Conservation (phyloP, 768 basidiomycete species). For the Grammothele lineata region DNA sequence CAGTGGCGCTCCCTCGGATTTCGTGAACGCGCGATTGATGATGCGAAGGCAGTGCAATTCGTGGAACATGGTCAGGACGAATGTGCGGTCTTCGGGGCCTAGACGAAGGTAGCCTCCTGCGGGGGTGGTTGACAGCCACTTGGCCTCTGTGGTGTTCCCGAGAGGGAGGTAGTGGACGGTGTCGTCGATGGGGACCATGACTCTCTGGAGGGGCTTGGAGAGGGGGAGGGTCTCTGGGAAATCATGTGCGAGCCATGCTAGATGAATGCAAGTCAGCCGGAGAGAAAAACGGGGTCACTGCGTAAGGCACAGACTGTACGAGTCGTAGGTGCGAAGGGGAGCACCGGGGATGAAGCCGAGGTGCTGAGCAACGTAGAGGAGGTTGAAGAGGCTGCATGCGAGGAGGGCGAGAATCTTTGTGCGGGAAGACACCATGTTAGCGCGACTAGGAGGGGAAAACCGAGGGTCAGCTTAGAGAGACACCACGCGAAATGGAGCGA, state of each 20-base stretch:
- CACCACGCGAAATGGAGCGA: too few relatives aligned
- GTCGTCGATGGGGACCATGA: conserved; percentile 27
- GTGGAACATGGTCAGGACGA: conserved; percentile 35
- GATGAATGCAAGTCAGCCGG: too few relatives aligned
- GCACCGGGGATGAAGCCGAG: too few relatives aligned
- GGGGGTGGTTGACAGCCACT: conserved; percentile 26
- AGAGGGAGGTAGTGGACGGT: conserved; percentile 26
- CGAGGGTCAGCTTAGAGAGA: not conserved
- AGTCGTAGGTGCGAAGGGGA: not conserved
- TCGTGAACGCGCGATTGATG: conserved; percentile 13
- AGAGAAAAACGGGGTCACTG: too few relatives aligned
- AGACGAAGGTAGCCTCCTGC: conserved; percentile 29
- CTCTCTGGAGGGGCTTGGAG: conserved; percentile 9
- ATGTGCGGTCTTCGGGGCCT: conserved; percentile 28
- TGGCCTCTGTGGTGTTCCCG: conserved; percentile 20
- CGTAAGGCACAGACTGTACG: too few relatives aligned
- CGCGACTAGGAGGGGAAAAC: not conserved
- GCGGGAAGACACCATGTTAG: not conserved
- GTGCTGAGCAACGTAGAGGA: not conserved
- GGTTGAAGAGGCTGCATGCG: not conserved
- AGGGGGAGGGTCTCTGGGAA: conserved; percentile 23
- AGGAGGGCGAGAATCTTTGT: not conserved
- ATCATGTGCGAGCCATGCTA: conserved; percentile 30
- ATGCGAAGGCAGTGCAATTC: conserved; percentile 34
- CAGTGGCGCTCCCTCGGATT: conserved; percentile 26